Percentiles rank a stretch among this genome's conserved stretches.
phyloP scores from a whole-genome alignment of 352 stramenopile genomes.

The Phytopythium litorale region DNA sequence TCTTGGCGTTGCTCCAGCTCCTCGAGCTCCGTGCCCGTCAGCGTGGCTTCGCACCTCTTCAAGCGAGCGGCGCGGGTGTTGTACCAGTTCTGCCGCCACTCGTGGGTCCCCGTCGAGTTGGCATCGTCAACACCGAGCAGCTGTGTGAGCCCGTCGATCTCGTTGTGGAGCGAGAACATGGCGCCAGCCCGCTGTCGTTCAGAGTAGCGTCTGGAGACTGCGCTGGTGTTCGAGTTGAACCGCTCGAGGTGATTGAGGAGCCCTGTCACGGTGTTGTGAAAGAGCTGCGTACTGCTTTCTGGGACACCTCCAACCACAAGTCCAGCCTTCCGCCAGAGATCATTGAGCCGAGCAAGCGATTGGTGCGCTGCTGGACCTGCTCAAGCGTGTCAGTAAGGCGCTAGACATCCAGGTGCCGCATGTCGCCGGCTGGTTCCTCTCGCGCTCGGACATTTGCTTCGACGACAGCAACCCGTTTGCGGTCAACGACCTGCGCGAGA shows the following conservation, averaged over 20 bases:
- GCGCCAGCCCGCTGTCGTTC: background rate
- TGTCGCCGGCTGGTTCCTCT: slow-evolving; percentile 14
- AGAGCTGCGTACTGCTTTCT: too few species aligned
- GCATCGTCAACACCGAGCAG: background rate
- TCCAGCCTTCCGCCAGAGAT: too few species aligned
- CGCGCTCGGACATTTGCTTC: slow-evolving; percentile 14
- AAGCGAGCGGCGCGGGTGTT: background rate
- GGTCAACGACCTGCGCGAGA: slow-evolving; percentile 7
- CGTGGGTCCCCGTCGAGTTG: background rate
- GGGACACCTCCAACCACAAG: too few species aligned
- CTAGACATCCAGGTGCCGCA: slow-evolving; percentile 4
- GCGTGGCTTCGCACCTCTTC: background rate
- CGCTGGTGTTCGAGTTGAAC: background rate
- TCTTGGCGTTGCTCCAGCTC: too few species aligned
- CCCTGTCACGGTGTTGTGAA: too few species aligned
- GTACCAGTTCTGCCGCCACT: background rate
- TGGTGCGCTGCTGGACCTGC: slow-evolving; percentile 1
- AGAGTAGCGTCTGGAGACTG: background rate
- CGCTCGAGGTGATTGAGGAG: too few species aligned
- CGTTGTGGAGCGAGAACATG: background rate
- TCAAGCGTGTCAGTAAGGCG: slow-evolving; percentile 10
- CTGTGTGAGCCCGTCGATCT: background rate
- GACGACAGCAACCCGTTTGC: slow-evolving; percentile 15
- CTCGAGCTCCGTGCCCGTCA: too few species aligned
- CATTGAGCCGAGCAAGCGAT: too few species aligned